Evolutionary conservation across 139 green algal species (phyloP).

Genomic region (Micromonas commoda): DNA sequence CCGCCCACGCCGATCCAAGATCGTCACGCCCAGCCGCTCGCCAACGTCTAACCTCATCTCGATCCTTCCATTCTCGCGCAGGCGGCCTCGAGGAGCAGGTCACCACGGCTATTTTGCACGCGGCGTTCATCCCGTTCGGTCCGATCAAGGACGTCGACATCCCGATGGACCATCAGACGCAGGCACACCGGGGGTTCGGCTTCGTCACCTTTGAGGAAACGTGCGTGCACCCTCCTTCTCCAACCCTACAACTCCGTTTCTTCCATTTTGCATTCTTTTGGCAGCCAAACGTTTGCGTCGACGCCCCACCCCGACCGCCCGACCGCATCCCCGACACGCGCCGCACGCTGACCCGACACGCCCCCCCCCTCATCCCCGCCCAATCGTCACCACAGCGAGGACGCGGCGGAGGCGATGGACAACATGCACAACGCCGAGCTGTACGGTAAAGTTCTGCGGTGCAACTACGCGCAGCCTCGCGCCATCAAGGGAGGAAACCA

Average conservation of each 20-base stretch:
- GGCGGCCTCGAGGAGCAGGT: conserved; percentile 87
- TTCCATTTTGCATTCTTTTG: not conserved
- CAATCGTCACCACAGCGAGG: conserved; percentile 54
- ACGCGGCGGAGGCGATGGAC: conserved; percentile 84
- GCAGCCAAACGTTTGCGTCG: not conserved
- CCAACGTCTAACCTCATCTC: not conserved
- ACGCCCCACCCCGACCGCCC: too few relatives aligned
- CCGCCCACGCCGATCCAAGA: not conserved
- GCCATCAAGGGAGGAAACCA: conserved; percentile 14
- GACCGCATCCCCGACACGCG: too few relatives aligned
- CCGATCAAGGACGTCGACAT: conserved; percentile 94
- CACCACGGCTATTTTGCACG: conserved; percentile 77
- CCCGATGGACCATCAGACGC: conserved; percentile 73
- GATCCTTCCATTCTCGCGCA: not conserved
- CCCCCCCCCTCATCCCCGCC: too few relatives aligned
- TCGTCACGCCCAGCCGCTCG: too few relatives aligned
- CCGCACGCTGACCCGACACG: not conserved
- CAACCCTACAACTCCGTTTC: not conserved
- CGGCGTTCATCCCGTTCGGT: conserved; percentile 94
- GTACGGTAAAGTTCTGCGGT: conserved; percentile 31
- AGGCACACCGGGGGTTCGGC: conserved; percentile 83
- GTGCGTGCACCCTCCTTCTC: conserved; percentile 4
- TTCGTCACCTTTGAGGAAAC: conserved; percentile 75
- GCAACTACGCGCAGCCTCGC: conserved; percentile 3
- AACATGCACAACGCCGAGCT: conserved; percentile 95